These are phyloP conservation scores for Aphanomyces invadans DNA, from an alignment of 352 stramenopile species.

Conservation along the genomic window DNA sequence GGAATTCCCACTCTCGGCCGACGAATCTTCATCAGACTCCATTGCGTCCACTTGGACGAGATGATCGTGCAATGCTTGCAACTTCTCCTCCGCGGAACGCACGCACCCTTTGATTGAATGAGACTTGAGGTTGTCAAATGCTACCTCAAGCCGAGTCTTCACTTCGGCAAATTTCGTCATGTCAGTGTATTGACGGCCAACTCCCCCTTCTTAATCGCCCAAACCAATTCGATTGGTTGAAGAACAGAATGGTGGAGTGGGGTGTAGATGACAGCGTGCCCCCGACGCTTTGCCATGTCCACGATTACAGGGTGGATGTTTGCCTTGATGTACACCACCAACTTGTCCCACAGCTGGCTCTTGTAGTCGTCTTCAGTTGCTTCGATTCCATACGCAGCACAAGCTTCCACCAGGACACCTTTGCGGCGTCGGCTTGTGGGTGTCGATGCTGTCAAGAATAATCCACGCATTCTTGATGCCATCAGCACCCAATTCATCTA, in stretches of 20 bases:
- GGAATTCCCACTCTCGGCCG: background rate
- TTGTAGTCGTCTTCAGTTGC: background rate
- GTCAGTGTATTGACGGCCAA: constrained; percentile 7
- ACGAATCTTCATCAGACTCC: background rate
- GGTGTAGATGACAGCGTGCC: constrained; percentile 7
- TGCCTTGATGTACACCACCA: background rate
- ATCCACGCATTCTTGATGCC: background rate
- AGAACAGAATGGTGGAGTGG: background rate
- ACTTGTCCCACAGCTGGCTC: background rate
- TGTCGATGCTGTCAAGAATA: background rate
- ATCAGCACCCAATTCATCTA: background rate
- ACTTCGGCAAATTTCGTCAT: constrained; percentile 17
- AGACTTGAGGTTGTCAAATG: background rate
- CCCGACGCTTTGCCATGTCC: background rate
- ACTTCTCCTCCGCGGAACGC: background rate
- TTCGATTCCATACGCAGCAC: background rate
- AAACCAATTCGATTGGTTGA: constrained; percentile 11
- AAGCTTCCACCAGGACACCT: constrained; percentile 1
- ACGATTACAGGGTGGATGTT: background rate
- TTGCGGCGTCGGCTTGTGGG: background rate
- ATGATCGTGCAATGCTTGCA: background rate
- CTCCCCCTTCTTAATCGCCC: background rate
- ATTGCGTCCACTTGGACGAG: background rate
- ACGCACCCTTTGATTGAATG: background rate
- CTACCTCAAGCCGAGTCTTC: background rate